phyloP scores from a whole-genome alignment of 23 red algal genomes.

The Pyropia yezoensis region DNA sequence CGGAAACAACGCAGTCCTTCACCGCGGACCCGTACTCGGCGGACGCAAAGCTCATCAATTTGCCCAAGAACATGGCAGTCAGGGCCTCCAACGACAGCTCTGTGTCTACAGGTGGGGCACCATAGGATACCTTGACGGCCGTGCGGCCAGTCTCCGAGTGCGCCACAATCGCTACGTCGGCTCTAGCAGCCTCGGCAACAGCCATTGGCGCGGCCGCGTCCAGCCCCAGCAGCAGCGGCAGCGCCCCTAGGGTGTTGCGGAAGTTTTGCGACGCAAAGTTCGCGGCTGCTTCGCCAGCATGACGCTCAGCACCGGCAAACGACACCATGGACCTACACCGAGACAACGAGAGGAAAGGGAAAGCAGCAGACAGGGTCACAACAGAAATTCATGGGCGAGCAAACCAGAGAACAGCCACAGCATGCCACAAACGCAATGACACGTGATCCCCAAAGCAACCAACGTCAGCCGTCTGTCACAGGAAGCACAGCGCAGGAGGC shows the following conservation, averaged over 20 bases:
- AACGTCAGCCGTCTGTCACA: too few species aligned
- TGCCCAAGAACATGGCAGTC: slow-evolving; percentile 52
- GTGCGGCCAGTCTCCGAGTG: slow-evolving; percentile 19
- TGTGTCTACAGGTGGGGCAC: slow-evolving; percentile 17
- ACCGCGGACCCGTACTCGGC: slow-evolving; percentile 60
- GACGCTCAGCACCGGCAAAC: slow-evolving; percentile 70
- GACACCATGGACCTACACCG: slow-evolving; percentile 47
- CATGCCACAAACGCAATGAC: too few species aligned
- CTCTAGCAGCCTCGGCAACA: slow-evolving; percentile 12
- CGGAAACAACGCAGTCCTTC: slow-evolving; percentile 70
- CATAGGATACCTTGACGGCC: slow-evolving; percentile 35
- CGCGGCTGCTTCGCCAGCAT: slow-evolving; percentile 84
- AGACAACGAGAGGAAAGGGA: too few species aligned
- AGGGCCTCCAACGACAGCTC: slow-evolving; percentile 51
- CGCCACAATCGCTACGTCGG: slow-evolving; percentile 13
- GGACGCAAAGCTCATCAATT: slow-evolving; percentile 52
- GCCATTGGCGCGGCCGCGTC: slow-evolving; percentile 24
- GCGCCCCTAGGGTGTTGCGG: slow-evolving; percentile 55
- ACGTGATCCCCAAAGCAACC: too few species aligned
- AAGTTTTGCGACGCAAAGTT: slow-evolving; percentile 75
- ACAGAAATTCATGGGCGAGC: not conserved
- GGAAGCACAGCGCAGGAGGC: too few species aligned
- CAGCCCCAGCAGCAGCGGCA: slow-evolving; percentile 77
- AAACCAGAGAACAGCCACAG: too few species aligned
- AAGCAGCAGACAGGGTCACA: not conserved